phyloP scores from a whole-genome alignment of 179 eudicot species.

The Beta macrorhiza region DNA sequence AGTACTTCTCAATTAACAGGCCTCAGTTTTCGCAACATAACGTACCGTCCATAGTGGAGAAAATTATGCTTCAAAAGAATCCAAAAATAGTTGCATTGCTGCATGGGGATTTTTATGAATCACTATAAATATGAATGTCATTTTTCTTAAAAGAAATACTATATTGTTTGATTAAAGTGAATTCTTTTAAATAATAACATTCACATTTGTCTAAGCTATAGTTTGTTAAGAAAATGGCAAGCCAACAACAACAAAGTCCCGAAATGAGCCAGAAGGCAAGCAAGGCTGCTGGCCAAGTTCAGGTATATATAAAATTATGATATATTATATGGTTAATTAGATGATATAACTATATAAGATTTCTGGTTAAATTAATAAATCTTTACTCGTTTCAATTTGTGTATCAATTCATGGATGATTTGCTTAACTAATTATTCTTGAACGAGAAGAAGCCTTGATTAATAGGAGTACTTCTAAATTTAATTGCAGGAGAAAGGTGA shows the following conservation, averaged over 20 bases:
- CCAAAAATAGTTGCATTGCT: slow-evolving; percentile 23
- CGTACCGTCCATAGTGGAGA: slow-evolving; percentile 16
- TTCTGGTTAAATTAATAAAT: no score
- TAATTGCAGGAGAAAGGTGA: slow-evolving; percentile 36
- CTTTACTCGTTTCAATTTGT: no score
- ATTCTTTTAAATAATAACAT: not conserved
- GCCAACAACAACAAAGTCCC: slow-evolving; percentile 20
- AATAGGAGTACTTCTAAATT: not conserved
- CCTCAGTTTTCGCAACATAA: not conserved
- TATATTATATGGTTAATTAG: no score
- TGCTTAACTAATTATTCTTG: no score
- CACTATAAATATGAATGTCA: slow-evolving; percentile 11
- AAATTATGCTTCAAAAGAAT: slow-evolving; percentile 16
- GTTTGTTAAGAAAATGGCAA: slow-evolving; percentile 27
- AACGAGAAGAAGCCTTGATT: no score
- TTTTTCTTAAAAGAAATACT: not conserved
- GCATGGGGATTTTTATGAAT: not conserved
- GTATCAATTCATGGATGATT: no score
- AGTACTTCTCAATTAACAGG: not conserved
- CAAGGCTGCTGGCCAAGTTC: slow-evolving; percentile 25
- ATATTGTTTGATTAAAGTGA: not conserved
- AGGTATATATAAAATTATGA: slow-evolving; percentile 13
- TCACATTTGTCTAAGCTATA: not conserved
- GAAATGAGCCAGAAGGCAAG: slow-evolving; percentile 25
- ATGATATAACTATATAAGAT: no score